phyloP scores from a whole-genome alignment of 495 filamentous ascomycete genomes.

The Hypoxylon perforatum region DNA sequence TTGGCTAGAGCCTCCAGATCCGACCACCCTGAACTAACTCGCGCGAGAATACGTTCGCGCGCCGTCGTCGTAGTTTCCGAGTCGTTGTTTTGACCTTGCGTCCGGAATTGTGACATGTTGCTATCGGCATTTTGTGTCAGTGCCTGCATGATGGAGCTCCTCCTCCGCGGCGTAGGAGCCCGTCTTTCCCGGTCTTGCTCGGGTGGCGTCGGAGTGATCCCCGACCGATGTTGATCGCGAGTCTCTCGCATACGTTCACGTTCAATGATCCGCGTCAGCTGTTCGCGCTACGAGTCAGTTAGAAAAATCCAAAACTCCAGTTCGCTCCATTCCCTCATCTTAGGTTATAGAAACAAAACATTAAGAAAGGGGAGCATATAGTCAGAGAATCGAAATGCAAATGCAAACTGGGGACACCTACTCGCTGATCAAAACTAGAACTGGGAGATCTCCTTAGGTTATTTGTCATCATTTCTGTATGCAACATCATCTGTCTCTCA shows the following conservation, averaged over 20 bases:
- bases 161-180: slow-evolving; percentile 35
- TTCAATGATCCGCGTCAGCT: slow-evolving; percentile 42
- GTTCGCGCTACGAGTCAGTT: slow-evolving; percentile 39
- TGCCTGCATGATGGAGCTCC: slow-evolving; percentile 41
- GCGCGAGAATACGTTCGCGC: slow-evolving; percentile 33
- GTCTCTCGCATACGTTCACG: slow-evolving; percentile 38
- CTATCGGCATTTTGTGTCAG: slow-evolving; percentile 38
- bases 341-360: too few species aligned
- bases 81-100: slow-evolving; percentile 26
- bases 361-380: too few species aligned
- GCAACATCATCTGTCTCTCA: slow-evolving; percentile 11
- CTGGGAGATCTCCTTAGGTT: slow-evolving; percentile 26
- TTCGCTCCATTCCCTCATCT: too few species aligned
- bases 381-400: too few species aligned
- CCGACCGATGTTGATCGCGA: slow-evolving; percentile 37
- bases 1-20: slow-evolving; percentile 50
- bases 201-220: slow-evolving; percentile 25
- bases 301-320: not conserved
- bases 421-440: slow-evolving; percentile 40
- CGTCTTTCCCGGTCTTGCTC: slow-evolving; percentile 44
- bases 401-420: slow-evolving; percentile 28
- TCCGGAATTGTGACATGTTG: slow-evolving; percentile 24
- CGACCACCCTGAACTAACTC: slow-evolving; percentile 43
- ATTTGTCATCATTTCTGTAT: not conserved
- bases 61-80: slow-evolving; percentile 11